Evolutionary conservation across 225 moss, liverwort and hornwort genomes (phyloP), one percentile per base, ranked within the genome.

Genomic region (Climacium dendroides): DNA sequence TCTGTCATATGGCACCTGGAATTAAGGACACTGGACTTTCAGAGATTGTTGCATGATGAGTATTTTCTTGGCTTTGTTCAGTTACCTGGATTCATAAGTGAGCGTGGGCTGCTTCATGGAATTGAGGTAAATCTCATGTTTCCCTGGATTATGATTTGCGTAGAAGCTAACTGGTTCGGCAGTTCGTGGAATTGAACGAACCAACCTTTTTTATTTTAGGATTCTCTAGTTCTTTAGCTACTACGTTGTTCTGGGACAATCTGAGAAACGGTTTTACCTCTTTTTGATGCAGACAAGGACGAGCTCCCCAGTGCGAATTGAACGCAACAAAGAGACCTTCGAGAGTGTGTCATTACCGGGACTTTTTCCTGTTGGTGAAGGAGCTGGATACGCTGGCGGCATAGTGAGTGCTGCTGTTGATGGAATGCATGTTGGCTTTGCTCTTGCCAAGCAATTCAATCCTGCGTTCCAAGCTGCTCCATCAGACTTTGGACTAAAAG

Each of bases 371-470:
- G 89, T 96, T 80, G 97, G 99, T 74, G 99, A 99, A 92, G 99
- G 99, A 83, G 99, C 99, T 89, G 99, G 99, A 53, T 91, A 99
- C 66, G 99, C 99, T 39, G 99, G 99, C 58, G 99, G 99, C 47
- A 99, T 99, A 61, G 99, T 99, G 34, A 99, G 99, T 89, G 99
- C 99, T 52, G 97, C 99, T 71, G 97, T 97, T 18, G 99, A 99
- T 73, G 99, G 99, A 71, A 97, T 99, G 99, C 91, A 94, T 82
- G 96, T 83, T 47, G 99, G 95, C 67, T 88, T 96, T 72, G 94
- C 95, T 75, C 87, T 99, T 22, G 94, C 94, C 55, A 96, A 92
- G 88, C 83, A 89, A 60, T 87, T 95, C 86, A 88, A 92, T 84
- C 84, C 94, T 23, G 88, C 89, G 25, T 82, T 92, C 58, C 87